Conservation (phyloP, 495 filamentous ascomycete species). For the Xylaria scruposa region DNA sequence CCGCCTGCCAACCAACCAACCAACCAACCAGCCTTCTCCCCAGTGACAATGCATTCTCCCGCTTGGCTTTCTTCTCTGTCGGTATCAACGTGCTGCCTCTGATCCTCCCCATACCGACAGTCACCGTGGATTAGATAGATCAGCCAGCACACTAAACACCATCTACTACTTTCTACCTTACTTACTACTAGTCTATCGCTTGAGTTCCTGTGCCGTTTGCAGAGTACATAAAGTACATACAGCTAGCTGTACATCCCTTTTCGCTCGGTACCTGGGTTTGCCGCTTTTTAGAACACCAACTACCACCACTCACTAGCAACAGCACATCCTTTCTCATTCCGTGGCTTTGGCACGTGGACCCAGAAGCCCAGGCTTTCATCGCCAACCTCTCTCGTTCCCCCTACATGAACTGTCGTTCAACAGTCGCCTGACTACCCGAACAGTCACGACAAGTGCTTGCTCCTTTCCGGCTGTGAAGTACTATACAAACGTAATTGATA, state of each 20-base stretch:
- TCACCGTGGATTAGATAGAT: constrained; percentile 5
- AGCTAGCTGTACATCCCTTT: constrained; percentile 11
- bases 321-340: constrained; percentile 16
- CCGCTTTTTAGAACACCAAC: constrained; percentile 16
- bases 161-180: neutral
- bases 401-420: neutral
- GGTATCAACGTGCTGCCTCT: constrained; percentile 16
- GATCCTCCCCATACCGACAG: constrained; percentile 9
- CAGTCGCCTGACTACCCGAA: neutral
- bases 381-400: constrained; percentile 8
- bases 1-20: constrained; percentile 15
- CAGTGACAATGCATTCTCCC: constrained; percentile 17
- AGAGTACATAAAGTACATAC: constrained; percentile 18
- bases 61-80: constrained; percentile 19
- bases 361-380: neutral
- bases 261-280: constrained; percentile 5
- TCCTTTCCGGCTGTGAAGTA: neutral
- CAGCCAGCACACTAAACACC: constrained; percentile 7
- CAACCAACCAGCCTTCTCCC: constrained; percentile 21
- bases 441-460: constrained; percentile 13
- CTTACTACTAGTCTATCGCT: constrained; percentile 17
- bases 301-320: constrained; percentile 20
- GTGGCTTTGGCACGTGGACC: constrained; percentile 24
- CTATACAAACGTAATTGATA: constrained; percentile 4
- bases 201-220: constrained; percentile 16